phyloP scores from a whole-genome alignment of 2,329 filamentous ascomycete genomes.

The Thielaviopsis ethacetica region DNA sequence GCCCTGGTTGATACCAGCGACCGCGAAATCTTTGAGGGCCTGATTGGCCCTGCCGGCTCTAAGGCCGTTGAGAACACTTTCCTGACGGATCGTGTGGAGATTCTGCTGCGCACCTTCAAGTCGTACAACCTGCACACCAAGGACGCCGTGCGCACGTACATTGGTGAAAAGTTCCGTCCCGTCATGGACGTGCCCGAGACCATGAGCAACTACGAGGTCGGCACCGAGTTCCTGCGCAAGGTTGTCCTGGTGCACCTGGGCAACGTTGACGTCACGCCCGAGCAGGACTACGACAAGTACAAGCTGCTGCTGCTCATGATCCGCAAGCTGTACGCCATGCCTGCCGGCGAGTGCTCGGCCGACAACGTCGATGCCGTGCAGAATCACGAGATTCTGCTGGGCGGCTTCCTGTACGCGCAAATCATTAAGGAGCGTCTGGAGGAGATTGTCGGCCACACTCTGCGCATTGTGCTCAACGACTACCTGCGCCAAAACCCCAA shows the following conservation, averaged over 20 bases:
- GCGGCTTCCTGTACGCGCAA: constrained; percentile 86
- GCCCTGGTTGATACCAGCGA: constrained; percentile 92
- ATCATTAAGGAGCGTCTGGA: constrained; percentile 90
- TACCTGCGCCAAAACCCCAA: constrained; percentile 38
- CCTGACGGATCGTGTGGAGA: constrained; percentile 83
- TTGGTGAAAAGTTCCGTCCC: constrained; percentile 81
- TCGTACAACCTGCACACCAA: constrained; percentile 70
- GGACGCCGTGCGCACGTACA: constrained; percentile 65
- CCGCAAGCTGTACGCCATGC: constrained; percentile 82
- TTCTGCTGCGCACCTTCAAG: constrained; percentile 87
- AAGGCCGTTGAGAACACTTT: constrained; percentile 78
- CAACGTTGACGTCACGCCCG: constrained; percentile 65
- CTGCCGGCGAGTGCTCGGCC: constrained; percentile 78
- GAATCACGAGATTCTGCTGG: constrained; percentile 87
- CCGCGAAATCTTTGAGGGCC: constrained; percentile 84
- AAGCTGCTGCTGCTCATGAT: constrained; percentile 91
- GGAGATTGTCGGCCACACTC: constrained; percentile 53
- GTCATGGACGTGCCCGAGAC: constrained; percentile 73
- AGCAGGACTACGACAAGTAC: constrained; percentile 84
- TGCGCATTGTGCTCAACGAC: constrained; percentile 38
- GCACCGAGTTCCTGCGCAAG: constrained; percentile 77
- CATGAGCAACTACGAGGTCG: constrained; percentile 75
- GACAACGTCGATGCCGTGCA: constrained; percentile 96
- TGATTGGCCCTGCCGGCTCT: constrained; percentile 63
- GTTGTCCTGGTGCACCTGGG: constrained; percentile 87